phyloP scores from a whole-genome alignment of 2,329 filamentous ascomycete genomes.

The Colletotrichum abscissum region DNA sequence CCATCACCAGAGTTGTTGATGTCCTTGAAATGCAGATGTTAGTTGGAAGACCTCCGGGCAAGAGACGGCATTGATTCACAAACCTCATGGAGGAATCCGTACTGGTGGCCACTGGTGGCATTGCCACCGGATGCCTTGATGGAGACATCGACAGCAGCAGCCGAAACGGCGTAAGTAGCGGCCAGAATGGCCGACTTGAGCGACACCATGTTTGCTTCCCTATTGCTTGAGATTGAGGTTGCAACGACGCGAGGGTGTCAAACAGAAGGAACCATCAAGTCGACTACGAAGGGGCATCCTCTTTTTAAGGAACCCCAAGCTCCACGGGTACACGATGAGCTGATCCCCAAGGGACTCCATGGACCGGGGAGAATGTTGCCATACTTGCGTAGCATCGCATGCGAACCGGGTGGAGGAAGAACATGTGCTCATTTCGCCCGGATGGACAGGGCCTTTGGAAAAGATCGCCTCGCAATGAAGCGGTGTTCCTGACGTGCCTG shows the following conservation, averaged over 20 bases:
- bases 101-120: conserved; percentile 55
- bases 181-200: conserved; percentile 37
- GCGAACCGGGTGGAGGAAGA: background rate
- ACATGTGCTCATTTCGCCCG: background rate
- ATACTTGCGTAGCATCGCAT: background rate
- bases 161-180: conserved; percentile 38
- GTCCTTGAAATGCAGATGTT: conserved; percentile 51
- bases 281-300: background rate
- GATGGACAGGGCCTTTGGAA: background rate
- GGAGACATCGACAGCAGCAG: conserved; percentile 53
- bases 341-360: background rate
- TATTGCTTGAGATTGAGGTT: conserved; percentile 1
- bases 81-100: conserved; percentile 59
- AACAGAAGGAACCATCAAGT: background rate
- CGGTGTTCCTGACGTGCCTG: background rate
- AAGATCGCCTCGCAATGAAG: background rate
- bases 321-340: background rate
- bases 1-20: conserved; percentile 79
- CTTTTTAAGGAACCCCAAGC: conserved; percentile 9
- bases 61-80: background rate
- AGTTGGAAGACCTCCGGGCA: background rate
- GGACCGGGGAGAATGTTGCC: background rate
- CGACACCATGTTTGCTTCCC: conserved; percentile 33
- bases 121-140: conserved; percentile 53
- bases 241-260: conserved; percentile 25